Conservation (phyloP, 2,329 filamentous ascomycete genomes). For the Akanthomyces uredinophilus region DNA sequence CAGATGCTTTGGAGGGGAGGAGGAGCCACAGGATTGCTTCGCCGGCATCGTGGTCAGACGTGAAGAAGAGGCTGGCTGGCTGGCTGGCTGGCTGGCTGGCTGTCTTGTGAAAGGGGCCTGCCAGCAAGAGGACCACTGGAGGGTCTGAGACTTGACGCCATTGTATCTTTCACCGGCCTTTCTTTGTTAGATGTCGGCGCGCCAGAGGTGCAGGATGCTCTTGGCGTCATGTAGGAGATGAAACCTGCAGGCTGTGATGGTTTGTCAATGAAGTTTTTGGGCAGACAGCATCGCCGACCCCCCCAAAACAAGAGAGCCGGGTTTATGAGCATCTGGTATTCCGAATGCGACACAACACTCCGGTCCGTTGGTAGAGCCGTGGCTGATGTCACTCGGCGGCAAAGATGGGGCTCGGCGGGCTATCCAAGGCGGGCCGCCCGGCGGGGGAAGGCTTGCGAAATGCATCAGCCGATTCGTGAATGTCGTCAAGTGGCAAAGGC, state of each 20-base stretch:
- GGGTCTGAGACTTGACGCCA: neutral
- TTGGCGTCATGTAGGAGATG: neutral
- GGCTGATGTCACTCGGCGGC: conserved; percentile 14
- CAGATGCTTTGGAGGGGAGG: neutral
- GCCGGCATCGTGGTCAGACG: neutral
- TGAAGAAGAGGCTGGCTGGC: neutral
- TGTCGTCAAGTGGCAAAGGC: conserved; percentile 4
- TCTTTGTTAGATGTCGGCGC: too few species aligned
- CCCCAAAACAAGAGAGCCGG: neutral
- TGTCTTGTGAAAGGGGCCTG: neutral
- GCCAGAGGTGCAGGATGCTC: neutral
- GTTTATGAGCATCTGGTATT: too few species aligned
- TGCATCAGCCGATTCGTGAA: conserved; percentile 9
- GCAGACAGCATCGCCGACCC: neutral
- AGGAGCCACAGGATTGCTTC: neutral
- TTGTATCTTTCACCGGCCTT: neutral
- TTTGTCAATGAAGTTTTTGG: neutral
- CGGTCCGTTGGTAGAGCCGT: neutral
- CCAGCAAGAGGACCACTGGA: neutral
- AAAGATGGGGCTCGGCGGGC: conserved; percentile 8
- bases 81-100: too few species aligned
- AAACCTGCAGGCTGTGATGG: neutral
- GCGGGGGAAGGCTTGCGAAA: neutral
- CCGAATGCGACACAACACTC: neutral
- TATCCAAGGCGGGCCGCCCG: neutral